These are phyloP conservation scores for Podospora pseudoanserina DNA, from an alignment of 495 filamentous ascomycete genomes.

Conservation along the genomic window DNA sequence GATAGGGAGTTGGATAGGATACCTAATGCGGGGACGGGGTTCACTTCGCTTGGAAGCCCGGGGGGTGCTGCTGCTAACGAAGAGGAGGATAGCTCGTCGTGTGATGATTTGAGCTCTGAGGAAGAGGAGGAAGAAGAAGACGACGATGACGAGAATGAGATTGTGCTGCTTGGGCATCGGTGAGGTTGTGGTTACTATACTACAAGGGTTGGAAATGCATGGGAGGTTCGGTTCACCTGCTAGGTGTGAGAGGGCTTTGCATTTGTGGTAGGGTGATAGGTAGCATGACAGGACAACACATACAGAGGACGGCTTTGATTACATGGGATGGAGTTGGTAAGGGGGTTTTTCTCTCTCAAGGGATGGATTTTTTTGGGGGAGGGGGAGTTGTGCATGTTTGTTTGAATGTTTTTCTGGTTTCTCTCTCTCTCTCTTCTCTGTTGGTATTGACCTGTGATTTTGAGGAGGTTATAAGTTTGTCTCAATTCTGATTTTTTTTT, in stretches of 20 bases:
- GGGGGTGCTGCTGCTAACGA: constrained; percentile 14
- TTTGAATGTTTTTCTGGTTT: no score
- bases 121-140: constrained; percentile 13
- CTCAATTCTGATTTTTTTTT: no score
- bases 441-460: no score
- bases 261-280: background rate
- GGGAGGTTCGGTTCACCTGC: background rate
- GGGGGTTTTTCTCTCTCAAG: no score
- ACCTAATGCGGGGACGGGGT: background rate
- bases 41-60: constrained; percentile 13
- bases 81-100: constrained; percentile 7
- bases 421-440: no score
- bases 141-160: constrained; percentile 20
- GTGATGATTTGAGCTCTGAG: constrained; percentile 13
- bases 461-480: no score
- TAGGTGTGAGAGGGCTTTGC: background rate
- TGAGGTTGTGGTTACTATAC: background rate
- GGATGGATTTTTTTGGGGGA: no score
- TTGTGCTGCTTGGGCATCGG: constrained; percentile 18
- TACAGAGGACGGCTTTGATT: no score
- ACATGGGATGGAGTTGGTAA: no score
- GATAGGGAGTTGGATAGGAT: constrained; percentile 10
- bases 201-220: background rate
- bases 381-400: no score
- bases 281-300: no score